phyloP scores from a whole-genome alignment of 228 moss, liverwort and hornwort genomes.

The Sphagnum fallax region DNA sequence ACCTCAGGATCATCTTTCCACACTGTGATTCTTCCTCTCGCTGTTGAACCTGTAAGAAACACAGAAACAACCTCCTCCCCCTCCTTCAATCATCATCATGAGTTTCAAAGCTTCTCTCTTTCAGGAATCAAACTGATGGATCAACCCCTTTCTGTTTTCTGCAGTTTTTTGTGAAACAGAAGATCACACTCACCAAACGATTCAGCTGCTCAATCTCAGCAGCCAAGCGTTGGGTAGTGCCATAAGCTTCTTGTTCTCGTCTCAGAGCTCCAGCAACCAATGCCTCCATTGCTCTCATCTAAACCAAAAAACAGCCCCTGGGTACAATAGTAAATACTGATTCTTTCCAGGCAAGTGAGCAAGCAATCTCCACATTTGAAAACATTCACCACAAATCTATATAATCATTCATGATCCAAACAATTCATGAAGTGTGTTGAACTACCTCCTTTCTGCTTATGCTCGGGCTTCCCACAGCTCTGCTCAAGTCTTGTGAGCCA shows the following conservation, averaged over 20 bases:
- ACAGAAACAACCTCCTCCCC: too few species aligned
- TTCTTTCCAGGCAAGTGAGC: not conserved
- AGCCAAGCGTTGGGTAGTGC: conserved; percentile 24
- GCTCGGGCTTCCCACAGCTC: conserved; percentile 24
- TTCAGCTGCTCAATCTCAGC: conserved; percentile 59
- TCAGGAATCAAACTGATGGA: not conserved
- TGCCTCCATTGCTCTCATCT: conserved; percentile 40
- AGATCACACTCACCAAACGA: conserved; percentile 35
- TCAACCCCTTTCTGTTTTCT: not conserved
- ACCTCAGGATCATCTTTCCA: conserved; percentile 59
- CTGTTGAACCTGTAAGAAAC: conserved; percentile 45
- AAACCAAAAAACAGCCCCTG: not conserved
- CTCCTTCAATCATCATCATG: too few species aligned
- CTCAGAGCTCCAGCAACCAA: conserved; percentile 53
- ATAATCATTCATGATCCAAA: not conserved
- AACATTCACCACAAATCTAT: not conserved
- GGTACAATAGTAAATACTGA: not conserved
- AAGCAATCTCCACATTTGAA: not conserved
- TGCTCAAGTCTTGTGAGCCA: conserved; percentile 20
- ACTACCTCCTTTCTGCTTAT: conserved; percentile 19
- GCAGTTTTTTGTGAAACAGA: not conserved
- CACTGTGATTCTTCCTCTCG: conserved; percentile 64
- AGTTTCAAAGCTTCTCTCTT: too few species aligned
- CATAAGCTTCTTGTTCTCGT: conserved; percentile 55
- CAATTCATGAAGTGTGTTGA: not conserved